Conservation (phyloP, 345 rosid genomes). For the Brassica incana region DNA sequence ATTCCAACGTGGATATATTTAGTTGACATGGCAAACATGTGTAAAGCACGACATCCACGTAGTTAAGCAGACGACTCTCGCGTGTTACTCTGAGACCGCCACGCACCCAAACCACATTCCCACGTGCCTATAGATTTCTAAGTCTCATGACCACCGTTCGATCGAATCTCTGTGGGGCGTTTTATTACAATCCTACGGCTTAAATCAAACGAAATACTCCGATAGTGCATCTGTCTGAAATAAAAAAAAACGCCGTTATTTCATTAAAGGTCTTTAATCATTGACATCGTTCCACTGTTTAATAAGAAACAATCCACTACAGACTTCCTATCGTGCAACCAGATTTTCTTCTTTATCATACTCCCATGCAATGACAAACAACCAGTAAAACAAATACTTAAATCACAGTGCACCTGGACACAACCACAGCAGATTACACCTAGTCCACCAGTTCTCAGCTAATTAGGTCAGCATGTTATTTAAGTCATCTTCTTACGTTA, state of each 20-base stretch:
- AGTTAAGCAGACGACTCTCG: slow-evolving; percentile 27
- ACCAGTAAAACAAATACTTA: neutral
- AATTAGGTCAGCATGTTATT: neutral
- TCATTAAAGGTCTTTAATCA: slow-evolving; percentile 29
- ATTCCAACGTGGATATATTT: neutral
- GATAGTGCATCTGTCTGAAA: neutral
- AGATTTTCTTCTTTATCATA: neutral
- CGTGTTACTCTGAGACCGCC: slow-evolving; percentile 32
- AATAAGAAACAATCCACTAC: neutral
- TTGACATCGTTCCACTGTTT: slow-evolving; percentile 1
- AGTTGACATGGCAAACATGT: slow-evolving; percentile 34
- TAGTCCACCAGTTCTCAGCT: too few relatives aligned
- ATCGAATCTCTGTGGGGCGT: neutral
- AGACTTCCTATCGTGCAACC: neutral
- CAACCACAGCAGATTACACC: neutral
- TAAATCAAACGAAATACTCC: neutral
- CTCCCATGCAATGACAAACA: neutral
- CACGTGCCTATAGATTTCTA: slow-evolving; percentile 24
- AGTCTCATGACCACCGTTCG: slow-evolving; percentile 7
- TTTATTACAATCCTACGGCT: slow-evolving; percentile 23
- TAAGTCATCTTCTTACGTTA: slow-evolving; percentile 7
- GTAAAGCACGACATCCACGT: slow-evolving; percentile 25
- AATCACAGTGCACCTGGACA: neutral
- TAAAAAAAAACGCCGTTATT: slow-evolving; percentile 18
- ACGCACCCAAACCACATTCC: slow-evolving; percentile 15